phyloP scores from a whole-genome alignment of 306 rosid species.

The Corylus heterophylla region DNA sequence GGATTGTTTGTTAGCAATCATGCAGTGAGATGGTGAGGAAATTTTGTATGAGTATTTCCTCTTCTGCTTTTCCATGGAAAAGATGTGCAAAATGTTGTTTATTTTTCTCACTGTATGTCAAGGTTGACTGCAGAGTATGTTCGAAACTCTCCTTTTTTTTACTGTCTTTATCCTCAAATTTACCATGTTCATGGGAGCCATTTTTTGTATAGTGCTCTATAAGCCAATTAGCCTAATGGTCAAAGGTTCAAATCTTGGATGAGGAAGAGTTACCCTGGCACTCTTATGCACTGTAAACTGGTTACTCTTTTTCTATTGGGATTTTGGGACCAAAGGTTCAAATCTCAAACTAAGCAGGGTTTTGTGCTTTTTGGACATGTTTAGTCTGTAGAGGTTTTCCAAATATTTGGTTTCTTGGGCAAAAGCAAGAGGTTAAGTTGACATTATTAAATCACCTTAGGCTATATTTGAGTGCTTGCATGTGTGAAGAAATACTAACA shows the following conservation, averaged over 20 bases:
- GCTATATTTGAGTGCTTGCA: background rate
- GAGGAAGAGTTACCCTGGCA: background rate
- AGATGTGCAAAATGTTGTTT: background rate
- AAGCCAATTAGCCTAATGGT: background rate
- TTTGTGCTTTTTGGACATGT: background rate
- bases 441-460: background rate
- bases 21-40: background rate
- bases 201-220: background rate
- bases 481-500: background rate
- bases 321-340: background rate
- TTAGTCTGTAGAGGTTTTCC: background rate
- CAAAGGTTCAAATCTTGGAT: too few relatives aligned
- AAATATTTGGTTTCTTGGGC: background rate
- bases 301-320: background rate
- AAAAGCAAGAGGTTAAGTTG: background rate
- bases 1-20: background rate
- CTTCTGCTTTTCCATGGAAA: background rate
- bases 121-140: background rate
- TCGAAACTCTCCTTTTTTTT: background rate
- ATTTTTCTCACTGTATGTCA: background rate
- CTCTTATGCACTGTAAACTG: background rate
- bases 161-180: background rate
- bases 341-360: background rate
- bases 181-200: background rate
- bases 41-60: background rate